These are phyloP conservation scores for Podochytrium sp. DNA, from an alignment of 192 early-diverging fungal species.

Conservation along the genomic window DNA sequence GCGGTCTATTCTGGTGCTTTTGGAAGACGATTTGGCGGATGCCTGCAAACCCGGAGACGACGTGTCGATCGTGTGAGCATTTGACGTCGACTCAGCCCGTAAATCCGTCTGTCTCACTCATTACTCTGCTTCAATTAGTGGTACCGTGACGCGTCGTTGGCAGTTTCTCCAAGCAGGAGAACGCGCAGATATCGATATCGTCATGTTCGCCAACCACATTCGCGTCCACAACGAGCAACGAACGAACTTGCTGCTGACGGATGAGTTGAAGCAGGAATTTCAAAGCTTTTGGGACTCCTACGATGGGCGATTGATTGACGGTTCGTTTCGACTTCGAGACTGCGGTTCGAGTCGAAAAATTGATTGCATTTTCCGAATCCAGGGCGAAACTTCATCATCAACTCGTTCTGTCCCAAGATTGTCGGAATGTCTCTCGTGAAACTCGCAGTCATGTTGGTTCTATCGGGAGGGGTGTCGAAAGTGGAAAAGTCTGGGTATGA, in stretches of 20 bases:
- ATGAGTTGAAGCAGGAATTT: slow-evolving; percentile 61
- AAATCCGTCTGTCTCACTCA: not conserved
- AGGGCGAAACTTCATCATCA: slow-evolving; percentile 63
- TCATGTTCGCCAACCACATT: slow-evolving; percentile 66
- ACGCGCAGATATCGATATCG: slow-evolving; percentile 66
- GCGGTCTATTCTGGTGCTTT: slow-evolving; percentile 41
- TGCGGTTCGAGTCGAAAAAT: not conserved
- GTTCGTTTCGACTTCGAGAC: slow-evolving; percentile 28
- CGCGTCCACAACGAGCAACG: slow-evolving; percentile 63
- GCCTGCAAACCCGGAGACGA: slow-evolving; percentile 77
- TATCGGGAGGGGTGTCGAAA: slow-evolving; percentile 71
- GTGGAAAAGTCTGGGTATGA: slow-evolving; percentile 39
- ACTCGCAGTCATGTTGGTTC: slow-evolving; percentile 70
- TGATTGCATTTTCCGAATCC: not conserved
- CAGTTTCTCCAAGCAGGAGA: slow-evolving; percentile 48
- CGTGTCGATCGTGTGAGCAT: slow-evolving; percentile 39
- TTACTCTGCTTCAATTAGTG: slow-evolving; percentile 35
- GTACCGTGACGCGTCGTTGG: slow-evolving; percentile 66
- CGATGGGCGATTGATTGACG: slow-evolving; percentile 27
- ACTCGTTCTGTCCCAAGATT: slow-evolving; percentile 70
- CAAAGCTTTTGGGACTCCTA: slow-evolving; percentile 59
- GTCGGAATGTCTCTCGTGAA: slow-evolving; percentile 73
- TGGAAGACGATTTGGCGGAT: slow-evolving; percentile 94
- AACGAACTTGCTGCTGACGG: slow-evolving; percentile 46
- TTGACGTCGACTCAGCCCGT: too few species aligned